Conservation (phyloP, 2,329 filamentous ascomycete genomes). For the Botrytis byssoidea region DNA sequence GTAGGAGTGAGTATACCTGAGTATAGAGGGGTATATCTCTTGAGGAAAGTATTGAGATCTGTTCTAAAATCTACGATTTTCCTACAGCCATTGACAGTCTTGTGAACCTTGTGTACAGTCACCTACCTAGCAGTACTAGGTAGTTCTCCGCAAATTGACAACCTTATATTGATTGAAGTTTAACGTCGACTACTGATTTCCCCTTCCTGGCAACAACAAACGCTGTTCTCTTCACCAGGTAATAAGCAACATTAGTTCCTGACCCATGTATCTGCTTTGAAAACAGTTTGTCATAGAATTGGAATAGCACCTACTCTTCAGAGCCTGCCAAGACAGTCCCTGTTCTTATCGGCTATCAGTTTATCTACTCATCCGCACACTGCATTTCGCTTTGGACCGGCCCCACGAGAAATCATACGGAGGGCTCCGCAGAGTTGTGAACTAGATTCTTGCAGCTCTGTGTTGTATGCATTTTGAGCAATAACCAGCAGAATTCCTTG, state of each 20-base stretch:
- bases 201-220: not conserved
- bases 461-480: not conserved
- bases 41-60: not conserved
- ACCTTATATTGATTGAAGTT: not conserved
- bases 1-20: not conserved
- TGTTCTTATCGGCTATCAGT: slow-evolving; percentile 15
- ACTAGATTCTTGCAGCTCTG: slow-evolving; percentile 15
- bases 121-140: not conserved
- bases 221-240: not conserved
- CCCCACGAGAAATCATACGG: slow-evolving; percentile 14
- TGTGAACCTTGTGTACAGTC: not conserved
- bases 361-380: slow-evolving; percentile 15
- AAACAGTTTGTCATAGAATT: slow-evolving; percentile 13
- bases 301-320: slow-evolving; percentile 9
- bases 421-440: slow-evolving; percentile 12
- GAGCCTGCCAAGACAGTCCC: slow-evolving; percentile 11
- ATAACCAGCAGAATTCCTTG: not conserved
- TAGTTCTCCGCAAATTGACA: not conserved
- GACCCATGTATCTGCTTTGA: not conserved
- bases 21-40: not conserved
- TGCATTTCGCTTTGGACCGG: slow-evolving; percentile 17
- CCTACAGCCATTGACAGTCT: not conserved
- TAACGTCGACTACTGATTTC: not conserved
- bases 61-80: not conserved
- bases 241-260: not conserved